Conservation (phyloP, 139 green algal species). For the Eudorina sp. region DNA sequence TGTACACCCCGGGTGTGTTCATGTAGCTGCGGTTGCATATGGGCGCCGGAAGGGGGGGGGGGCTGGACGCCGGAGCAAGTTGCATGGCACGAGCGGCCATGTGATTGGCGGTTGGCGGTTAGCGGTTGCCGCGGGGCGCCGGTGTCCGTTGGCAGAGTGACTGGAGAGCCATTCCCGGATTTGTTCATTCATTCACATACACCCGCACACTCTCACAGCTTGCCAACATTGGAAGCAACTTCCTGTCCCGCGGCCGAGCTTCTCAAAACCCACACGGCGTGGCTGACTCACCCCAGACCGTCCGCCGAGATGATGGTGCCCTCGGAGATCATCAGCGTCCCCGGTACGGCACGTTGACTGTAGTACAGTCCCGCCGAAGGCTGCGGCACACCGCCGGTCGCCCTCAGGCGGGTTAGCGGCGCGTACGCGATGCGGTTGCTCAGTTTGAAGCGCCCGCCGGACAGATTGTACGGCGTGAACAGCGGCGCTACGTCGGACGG, state of each 20-base stretch:
- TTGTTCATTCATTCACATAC: too few relatives aligned
- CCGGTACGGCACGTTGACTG: conserved; percentile 69
- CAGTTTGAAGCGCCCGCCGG: conserved; percentile 61
- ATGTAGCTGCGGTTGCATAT: conserved; percentile 31
- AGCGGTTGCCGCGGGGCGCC: too few relatives aligned
- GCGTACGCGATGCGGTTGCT: conserved; percentile 80
- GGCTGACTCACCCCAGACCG: conserved; percentile 59
- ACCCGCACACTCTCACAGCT: too few relatives aligned
- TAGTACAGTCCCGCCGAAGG: conserved; percentile 50
- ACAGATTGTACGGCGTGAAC: conserved; percentile 65
- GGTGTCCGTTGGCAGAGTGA: too few relatives aligned
- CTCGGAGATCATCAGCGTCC: conserved; percentile 80
- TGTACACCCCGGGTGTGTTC: conserved; percentile 80
- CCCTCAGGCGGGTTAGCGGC: conserved; percentile 82
- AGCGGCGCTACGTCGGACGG: conserved; percentile 50
- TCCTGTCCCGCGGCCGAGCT: too few relatives aligned
- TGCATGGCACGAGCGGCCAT: too few relatives aligned
- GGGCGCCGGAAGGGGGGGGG: not conserved
- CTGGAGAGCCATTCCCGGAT: too few relatives aligned
- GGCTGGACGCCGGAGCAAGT: too few relatives aligned
- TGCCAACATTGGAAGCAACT: too few relatives aligned
- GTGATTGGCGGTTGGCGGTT: too few relatives aligned
- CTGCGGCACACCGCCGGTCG: conserved; percentile 64
- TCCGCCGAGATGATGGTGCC: conserved; percentile 65
- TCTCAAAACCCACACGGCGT: not conserved